Base-by-base conservation (phyloP, 2,329 filamentous ascomycete species). In the Plectosphaerella sp. region DNA sequence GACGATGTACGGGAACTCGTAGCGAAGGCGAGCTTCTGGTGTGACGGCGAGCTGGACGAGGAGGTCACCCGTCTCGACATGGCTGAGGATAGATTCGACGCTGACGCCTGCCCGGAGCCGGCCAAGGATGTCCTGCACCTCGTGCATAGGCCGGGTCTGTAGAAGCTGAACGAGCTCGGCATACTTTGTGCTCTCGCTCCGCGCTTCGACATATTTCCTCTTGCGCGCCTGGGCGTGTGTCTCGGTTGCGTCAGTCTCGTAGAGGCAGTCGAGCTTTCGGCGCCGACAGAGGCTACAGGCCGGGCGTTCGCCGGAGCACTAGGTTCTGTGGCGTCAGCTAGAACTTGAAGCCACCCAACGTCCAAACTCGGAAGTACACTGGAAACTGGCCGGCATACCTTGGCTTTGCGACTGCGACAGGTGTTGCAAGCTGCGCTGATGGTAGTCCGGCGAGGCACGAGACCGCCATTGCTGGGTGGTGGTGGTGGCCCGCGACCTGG, bases 11-110 rank as follows among this genome's bases (percentile, higher is more conserved):
- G 70, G 72, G 36, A 75, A 72, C 45, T 68, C 65, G 42, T 71
- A 74, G 41, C 69, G 69, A 18, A 65, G 63, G 1, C 68, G 59
- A 2, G 68, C 62, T 54, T 75, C 70, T 5, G 72, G 69, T 0
- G 58, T 53, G 3, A 73, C 55, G 1, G 67, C 59, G 50, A 72
- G 64, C 51, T 74, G 70, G 5, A 74, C 53, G 4, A 74, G 54
- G 5, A 69, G 28, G 51, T 72, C 64, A 9, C 72, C 72, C 18
- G 63, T 62, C 42, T 60, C 62, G 45, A 70, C 60, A 25, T 69
- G 67, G 14, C 60, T 65, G 4, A 72, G 35, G 16, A 75, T 60
- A 1, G 64, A 57, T 4, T 28, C 50, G 3, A 62, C 53, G 39
- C 69, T 66, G 6, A 59, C 56, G 5, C 70, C 71, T 2, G 61